Evolutionary conservation across 257 asterid species (phyloP), one percentile per base, ranked within the genome.

Genomic region (Nicotiana otophora): DNA sequence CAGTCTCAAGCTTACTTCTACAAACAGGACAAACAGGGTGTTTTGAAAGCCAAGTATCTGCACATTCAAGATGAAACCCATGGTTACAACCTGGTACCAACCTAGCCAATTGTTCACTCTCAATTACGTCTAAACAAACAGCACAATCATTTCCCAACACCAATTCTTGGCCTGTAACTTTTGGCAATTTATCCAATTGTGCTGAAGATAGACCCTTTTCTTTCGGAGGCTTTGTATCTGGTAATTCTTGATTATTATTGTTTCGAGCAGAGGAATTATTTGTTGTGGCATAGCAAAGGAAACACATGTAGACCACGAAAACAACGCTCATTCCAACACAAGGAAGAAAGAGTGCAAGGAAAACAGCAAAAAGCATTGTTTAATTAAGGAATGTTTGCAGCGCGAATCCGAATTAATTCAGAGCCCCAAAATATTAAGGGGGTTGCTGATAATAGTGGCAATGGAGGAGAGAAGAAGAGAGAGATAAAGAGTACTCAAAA

Each of bases 71-170:
- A 84, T 95, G 99, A 31, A 93, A 95, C 16, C 99, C 98, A 62
- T 95, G 99, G 80, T 92, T 91, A 82, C 99, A 95, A 9, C 94
- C 97, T n/a, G 98, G 98, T 5, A 95, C 82, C 88, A 92, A 19
- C 30, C 95, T 85, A 2, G 98, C 97, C 72, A 90, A 83, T 74
- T 95, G 92, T 57, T 93, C 92, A n/a, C 66, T 26, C 82, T 85
- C 91, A 65, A 95, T 93, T 5, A 89, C 95, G 19, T 95, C 98
- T 84, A 95, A 81, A 23, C 98, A 95, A 17, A 95, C 93, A 15
- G 97, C 97, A 74, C 98, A 95, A 28, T 95, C 98, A 5, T 84
- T 75, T 23, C 89, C 93, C 84, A 93, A 1, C 9, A 90, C 91
- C 93, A 93, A 82, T 66, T 95, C 98, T 23, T 85, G 88, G 1